Base-by-base conservation (phyloP, 1,139 yeast species). In the Debaryomyces subglobosus region DNA sequence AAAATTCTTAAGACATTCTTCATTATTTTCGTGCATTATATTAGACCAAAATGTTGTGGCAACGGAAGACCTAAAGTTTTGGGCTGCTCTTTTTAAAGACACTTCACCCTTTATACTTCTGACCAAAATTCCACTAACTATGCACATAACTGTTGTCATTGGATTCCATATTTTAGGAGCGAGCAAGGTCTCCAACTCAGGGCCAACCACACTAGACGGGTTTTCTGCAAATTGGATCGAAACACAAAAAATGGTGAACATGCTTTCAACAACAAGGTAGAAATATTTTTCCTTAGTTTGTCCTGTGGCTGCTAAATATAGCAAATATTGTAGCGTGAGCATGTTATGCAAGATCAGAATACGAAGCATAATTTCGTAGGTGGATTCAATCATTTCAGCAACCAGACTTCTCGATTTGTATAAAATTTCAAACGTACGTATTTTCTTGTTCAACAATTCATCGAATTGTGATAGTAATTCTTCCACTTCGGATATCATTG, bases 361-460 rank as follows among this genome's bases (percentile, higher is more conserved):
- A 27, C 33, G 34, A 20, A 40, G 30, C 25, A 29, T 30, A 15
- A 25, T n/a, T 27, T 24, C 23, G 9, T 25, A 23, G 2, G 36
- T 15, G 3, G 37, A 21, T 13, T 51, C 44, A 12, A 25, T 21
- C 15, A 32, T 9, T 15, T 32, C 35, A 13, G 35, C 10, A 7
- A 4, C 13, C 30, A 47, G 29, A 10, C 39, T 46, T 46, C 46
- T 49, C 36, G 33, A 37, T 21, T 44, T 37, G 15, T 15, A 27
- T 55, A 66, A 46, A 53, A 67, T 65, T 52, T 64, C 51, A 47
- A 63, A 43, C 9, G 65, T 56, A n/a, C 70, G 67, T 8, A 69
- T 49, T 25, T 56, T 55, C 3, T 50, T 57, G 3, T 50, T 49
- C 41, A 62, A 44, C 39, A 69, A 66, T 4, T 38, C 44, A 48